A percentile compares a stretch with the other conserved stretches of the same genome.
Evolutionary conservation across 2,329 filamentous ascomycete species (phyloP).

Genomic region (Clonostachys solani): DNA sequence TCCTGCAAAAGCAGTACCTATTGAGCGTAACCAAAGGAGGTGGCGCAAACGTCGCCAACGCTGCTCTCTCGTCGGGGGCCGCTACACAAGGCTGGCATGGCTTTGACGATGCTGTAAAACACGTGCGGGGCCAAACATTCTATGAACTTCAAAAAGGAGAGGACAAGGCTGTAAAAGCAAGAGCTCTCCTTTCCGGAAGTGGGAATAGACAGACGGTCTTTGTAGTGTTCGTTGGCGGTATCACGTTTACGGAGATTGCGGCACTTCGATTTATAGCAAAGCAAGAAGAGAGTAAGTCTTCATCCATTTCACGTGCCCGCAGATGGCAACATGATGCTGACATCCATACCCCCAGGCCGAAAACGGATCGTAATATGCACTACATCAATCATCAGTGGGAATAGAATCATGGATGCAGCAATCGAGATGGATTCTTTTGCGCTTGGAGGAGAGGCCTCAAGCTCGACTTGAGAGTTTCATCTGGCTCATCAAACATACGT

Average conservation of each 20-base stretch:
- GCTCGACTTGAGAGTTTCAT: background rate
- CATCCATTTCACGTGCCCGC: background rate
- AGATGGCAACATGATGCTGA: background rate
- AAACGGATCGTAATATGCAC: constrained; percentile 89
- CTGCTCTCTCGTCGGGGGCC: constrained; percentile 34
- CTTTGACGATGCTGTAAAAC: constrained; percentile 88
- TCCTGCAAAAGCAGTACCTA: constrained; percentile 86
- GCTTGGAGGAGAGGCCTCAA: constrained; percentile 22
- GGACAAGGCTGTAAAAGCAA: constrained; percentile 85
- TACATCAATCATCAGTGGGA: constrained; percentile 86
- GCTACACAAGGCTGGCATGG: constrained; percentile 82
- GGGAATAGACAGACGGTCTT: constrained; percentile 80
- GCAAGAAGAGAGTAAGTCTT: constrained; percentile 64
- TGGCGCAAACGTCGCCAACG: constrained; percentile 17
- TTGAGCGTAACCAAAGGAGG: constrained; percentile 65
- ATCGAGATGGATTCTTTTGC: constrained; percentile 68
- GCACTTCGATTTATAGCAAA: constrained; percentile 86
- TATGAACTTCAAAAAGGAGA: constrained; percentile 90
- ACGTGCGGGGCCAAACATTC: constrained; percentile 83
- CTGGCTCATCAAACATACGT: no score
- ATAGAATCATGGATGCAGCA: constrained; percentile 81
- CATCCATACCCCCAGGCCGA: constrained; percentile 43
- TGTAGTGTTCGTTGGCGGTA: constrained; percentile 96
- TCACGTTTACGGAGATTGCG: constrained; percentile 94
- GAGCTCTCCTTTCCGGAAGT: constrained; percentile 77